A percentile compares a stretch with the other conserved stretches of the same genome.
Conservation (phyloP, 176 grass and related monocot genomes). For the Stipa capillata region DNA sequence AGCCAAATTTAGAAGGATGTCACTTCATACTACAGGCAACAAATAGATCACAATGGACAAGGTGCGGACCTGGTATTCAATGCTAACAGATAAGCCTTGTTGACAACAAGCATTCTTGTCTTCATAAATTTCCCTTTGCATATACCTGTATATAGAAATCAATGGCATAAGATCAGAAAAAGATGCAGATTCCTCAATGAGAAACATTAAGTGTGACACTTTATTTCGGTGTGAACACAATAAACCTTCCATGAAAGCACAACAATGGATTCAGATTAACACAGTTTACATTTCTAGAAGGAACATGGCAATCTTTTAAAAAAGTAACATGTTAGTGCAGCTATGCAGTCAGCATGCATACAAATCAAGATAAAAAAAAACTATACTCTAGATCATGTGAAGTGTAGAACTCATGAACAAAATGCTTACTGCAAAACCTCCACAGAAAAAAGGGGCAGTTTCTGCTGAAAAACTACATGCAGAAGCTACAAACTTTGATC, state of each 20-base stretch:
- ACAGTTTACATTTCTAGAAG: background rate
- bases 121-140: conserved; percentile 57
- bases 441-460: background rate
- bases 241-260: background rate
- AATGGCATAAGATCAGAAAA: background rate
- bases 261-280: background rate
- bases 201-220: background rate
- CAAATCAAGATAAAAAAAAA: background rate
- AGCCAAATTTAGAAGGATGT: background rate
- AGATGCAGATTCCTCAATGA: background rate
- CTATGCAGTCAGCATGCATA: background rate
- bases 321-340: background rate
- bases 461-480: background rate
- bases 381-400: background rate
- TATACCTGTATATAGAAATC: conserved; percentile 47
- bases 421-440: background rate
- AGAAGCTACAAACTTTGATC: background rate
- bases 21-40: background rate
- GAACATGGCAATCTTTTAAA: background rate
- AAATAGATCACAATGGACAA: conserved; percentile 3
- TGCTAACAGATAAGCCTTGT: conserved; percentile 79
- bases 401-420: background rate
- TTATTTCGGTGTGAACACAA: background rate
- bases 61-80: conserved; percentile 39
- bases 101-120: conserved; percentile 85